A percentile compares a stretch with the other conserved stretches of the same genome.
These are phyloP conservation scores for Candida michaelii DNA, from an alignment of 805 yeast species.

Conservation along the genomic window DNA sequence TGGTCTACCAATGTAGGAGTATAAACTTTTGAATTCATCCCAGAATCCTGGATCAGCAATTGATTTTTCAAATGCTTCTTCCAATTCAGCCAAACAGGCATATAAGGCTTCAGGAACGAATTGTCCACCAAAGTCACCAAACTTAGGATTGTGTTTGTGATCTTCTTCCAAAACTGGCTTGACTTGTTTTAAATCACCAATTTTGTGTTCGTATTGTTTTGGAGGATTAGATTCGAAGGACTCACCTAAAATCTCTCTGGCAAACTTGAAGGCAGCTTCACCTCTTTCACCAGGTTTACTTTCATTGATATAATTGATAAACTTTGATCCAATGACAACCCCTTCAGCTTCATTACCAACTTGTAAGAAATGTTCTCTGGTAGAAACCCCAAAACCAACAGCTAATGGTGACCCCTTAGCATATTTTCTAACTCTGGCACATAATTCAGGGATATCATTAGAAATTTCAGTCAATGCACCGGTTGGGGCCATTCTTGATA, in stretches of 20 bases:
- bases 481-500: conserved; percentile 96
- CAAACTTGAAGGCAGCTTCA: conserved; percentile 64
- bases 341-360: conserved; percentile 89
- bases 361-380: conserved; percentile 81
- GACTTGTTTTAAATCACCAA: conserved; percentile 27
- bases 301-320: conserved; percentile 68
- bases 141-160: conserved; percentile 72
- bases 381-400: conserved; percentile 96
- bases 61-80: conserved; percentile 82
- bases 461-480: conserved; percentile 77
- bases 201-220: conserved; percentile 21
- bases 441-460: conserved; percentile 61
- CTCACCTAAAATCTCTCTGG: conserved; percentile 65
- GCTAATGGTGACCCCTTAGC: conserved; percentile 78
- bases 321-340: conserved; percentile 91
- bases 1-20: conserved; percentile 95
- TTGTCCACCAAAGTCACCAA: conserved; percentile 98
- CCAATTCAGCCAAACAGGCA: conserved; percentile 86
- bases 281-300: conserved; percentile 62
- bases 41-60: conserved; percentile 89
- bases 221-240: conserved; percentile 36
- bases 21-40: conserved; percentile 83
- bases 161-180: conserved; percentile 47
- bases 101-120: conserved; percentile 96
- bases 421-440: conserved; percentile 70